Conservation (phyloP, 805 yeast genomes). For the Grigorovia transvaalensis region DNA sequence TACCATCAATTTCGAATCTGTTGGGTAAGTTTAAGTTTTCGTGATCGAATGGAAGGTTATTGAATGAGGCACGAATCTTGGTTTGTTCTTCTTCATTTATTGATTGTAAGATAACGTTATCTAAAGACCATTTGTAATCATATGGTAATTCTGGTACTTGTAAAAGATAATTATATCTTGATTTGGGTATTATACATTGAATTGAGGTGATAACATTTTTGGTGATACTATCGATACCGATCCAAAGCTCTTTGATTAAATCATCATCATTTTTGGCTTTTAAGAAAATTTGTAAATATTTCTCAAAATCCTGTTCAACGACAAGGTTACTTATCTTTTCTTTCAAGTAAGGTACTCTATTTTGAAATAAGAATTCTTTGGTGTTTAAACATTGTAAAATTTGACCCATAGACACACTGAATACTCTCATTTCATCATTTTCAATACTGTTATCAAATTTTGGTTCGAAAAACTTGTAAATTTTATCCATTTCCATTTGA, state of each 20-base stretch:
- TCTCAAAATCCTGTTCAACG: slow-evolving; percentile 17
- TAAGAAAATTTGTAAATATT: background rate
- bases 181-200: slow-evolving; percentile 16
- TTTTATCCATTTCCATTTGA: slow-evolving; percentile 5
- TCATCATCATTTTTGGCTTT: background rate
- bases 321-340: slow-evolving; percentile 14
- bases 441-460: background rate
- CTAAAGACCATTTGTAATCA: slow-evolving; percentile 15
- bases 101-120: slow-evolving; percentile 2
- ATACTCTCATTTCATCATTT: slow-evolving; percentile 5
- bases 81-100: slow-evolving; percentile 25
- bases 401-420: slow-evolving; percentile 23
- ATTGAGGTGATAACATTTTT: slow-evolving; percentile 14
- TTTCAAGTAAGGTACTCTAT: slow-evolving; percentile 17
- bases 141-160: slow-evolving; percentile 18
- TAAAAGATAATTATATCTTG: slow-evolving; percentile 13
- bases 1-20: slow-evolving; percentile 4
- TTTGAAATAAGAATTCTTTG: slow-evolving; percentile 5
- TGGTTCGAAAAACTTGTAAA: slow-evolving; percentile 9
- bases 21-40: background rate
- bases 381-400: slow-evolving; percentile 5
- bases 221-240: slow-evolving; percentile 22
- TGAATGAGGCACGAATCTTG: background rate
- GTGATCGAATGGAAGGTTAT: background rate
- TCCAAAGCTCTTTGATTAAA: slow-evolving; percentile 16